Base-by-base conservation (phyloP, 768 basidiomycete genomes). In the Pleurotus sapidus region DNA sequence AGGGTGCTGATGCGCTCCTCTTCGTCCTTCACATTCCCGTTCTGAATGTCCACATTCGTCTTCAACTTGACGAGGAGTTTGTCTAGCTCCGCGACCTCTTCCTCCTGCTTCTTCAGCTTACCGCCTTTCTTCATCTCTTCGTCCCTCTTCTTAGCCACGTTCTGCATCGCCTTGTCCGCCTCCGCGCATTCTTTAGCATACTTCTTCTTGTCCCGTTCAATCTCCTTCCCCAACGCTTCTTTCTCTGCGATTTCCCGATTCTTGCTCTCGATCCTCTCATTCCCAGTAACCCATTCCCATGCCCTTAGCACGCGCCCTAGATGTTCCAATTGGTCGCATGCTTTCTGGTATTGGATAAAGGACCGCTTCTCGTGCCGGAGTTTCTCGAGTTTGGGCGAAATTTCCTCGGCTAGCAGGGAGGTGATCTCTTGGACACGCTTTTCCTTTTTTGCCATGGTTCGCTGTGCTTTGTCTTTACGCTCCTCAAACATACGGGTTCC, bases 401-500 rank as follows among this genome's bases (percentile, higher is more conserved):
- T 97, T 72, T 98, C 97, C 69, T 98, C 95, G 0, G 74, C 71
- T 23, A 98, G 83, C 17, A 92, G 77, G 1, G 84, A 77, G 14
- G 82, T 88, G 66, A 97, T 87, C 72, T 98, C 95, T 57, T 91
- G 86, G 12, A 98, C 89, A 59, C 90, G 88, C 73, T 96, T 98
- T 62, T 98, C 93, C 75, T 98, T 98, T 81, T 96, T 98, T 23
- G 81, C 81, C 89, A 99, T 99, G 0, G 93, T 97, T 72, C 91
- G 93, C 67, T 88, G 83, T 5, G 96, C 95, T 70, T 97, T 97
- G 68, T 97, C 95, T 68, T 98, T 99, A 15, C 92, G 85, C 55
- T 98, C 96, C 69, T 99, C 97, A 65, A 98, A 99, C 97, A 98
- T 98, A 24, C 94, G 88, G 25, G 97, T 99, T 5, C 97, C 97